Base-by-base conservation (phyloP, 192 early-diverging fungal genomes). In the Rhizoclosmatium globosum region DNA sequence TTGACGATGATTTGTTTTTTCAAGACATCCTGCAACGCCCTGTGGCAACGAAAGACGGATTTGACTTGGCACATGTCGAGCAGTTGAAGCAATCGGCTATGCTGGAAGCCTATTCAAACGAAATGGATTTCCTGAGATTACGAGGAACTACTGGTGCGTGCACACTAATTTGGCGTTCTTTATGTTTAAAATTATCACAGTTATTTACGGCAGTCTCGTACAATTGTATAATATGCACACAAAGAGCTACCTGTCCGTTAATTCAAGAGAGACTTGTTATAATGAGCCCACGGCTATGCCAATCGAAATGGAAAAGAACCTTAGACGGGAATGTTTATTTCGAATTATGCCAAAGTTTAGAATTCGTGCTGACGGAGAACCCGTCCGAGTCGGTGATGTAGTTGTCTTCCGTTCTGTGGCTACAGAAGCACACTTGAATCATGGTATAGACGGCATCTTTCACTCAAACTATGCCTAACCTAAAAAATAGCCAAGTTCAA, bases 281-380 rank as follows among this genome's bases (percentile, higher is more conserved):
- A 59, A 73, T 70, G 80, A 84, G 11, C 75, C 79, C 2, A 64
- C 74, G 11, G 47, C 53, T 4, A 83, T 79, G 82, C 79, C 71
- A 19, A 72, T 77, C 48, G 65, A 76, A 15, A 41, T 77, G 61
- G 62, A 73, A 19, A 38, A 65, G 13, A 64, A 72, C 45, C 21
- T 79, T 3, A 6, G 65, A 41, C 44, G 73, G n/a, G 70, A 71
- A 60, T 60, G 64, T 45, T 46, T 71, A 4, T 82, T 82, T 76
- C 48, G 80, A 31, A 82, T 84, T 67, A 6, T 84, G 59, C 82
- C 82, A 38, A 84, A 82, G 48, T 82, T 84, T 47, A 23, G 80
- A 59, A 83, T 84, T 47, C 42, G 82, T 6, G 68, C 70, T 19
- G 82, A 84, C n/a, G 82, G 82, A 53, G 82, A 84, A 44, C 79